Conservation (phyloP, 208 protist genomes). For the Leishmania turanica region DNA sequence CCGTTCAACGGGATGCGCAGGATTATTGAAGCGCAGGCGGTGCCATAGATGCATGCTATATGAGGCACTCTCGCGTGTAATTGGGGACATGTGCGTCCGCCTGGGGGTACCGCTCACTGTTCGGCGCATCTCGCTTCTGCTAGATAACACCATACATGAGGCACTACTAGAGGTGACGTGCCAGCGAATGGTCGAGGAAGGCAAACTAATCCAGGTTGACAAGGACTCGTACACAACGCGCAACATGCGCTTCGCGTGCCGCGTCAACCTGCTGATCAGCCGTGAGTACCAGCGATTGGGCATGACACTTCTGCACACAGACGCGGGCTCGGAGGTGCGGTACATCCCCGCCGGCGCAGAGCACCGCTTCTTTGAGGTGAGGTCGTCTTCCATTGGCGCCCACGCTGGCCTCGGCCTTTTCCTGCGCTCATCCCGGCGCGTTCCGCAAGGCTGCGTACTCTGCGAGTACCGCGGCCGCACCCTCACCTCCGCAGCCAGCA, state of each 20-base stretch:
- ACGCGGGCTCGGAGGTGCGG: slow-evolving; percentile 42
- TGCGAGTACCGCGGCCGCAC: slow-evolving; percentile 82
- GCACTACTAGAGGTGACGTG: slow-evolving; percentile 64
- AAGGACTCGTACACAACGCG: slow-evolving; percentile 62
- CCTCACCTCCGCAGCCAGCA: slow-evolving; percentile 31
- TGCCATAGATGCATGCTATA: slow-evolving; percentile 72
- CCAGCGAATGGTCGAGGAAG: slow-evolving; percentile 63
- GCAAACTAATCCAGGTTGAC: slow-evolving; percentile 51
- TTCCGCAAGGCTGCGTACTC: slow-evolving; percentile 77
- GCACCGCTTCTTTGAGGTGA: slow-evolving; percentile 85
- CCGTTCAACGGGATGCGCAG: neutral
- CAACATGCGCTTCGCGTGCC: slow-evolving; percentile 38
- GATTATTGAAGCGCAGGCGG: neutral
- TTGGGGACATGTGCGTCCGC: slow-evolving; percentile 70
- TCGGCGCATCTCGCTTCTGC: slow-evolving; percentile 40
- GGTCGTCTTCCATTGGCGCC: slow-evolving; percentile 54
- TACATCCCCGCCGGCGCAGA: slow-evolving; percentile 71
- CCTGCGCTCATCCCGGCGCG: slow-evolving; percentile 54
- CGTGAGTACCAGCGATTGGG: slow-evolving; percentile 82
- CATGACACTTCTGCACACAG: slow-evolving; percentile 65
- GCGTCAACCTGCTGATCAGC: slow-evolving; percentile 66
- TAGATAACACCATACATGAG: slow-evolving; percentile 58
- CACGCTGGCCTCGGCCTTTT: slow-evolving; percentile 80
- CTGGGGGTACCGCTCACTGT: slow-evolving; percentile 65
- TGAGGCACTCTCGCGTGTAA: slow-evolving; percentile 58